Percentiles rank a stretch among this genome's conserved stretches.
Evolutionary conservation across 768 basidiomycete species (phyloP).

Genomic region (Calocybe cyanea): DNA sequence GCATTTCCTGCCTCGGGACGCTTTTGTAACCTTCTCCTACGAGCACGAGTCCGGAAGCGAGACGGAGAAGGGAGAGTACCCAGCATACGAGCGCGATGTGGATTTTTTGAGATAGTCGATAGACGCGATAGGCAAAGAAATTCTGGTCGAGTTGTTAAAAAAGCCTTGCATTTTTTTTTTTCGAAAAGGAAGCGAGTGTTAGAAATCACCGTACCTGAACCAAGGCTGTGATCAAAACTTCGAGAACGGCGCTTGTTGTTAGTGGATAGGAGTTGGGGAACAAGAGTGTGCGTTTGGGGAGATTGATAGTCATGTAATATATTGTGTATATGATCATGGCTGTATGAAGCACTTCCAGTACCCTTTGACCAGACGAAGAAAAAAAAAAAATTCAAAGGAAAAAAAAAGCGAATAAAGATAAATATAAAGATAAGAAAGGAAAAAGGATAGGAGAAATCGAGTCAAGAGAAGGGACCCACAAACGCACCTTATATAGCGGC

Average conservation of each 20-base stretch:
- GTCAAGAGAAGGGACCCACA: too few relatives aligned
- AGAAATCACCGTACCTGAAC: conserved; percentile 14
- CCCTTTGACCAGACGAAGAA: conserved; percentile 1
- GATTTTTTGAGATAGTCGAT: conserved; percentile 15
- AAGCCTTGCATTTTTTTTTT: not conserved
- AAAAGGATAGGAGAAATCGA: too few relatives aligned
- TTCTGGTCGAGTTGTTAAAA: conserved; percentile 6
- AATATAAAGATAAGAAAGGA: not conserved
- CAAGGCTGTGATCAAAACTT: conserved; percentile 17
- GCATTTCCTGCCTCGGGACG: conserved; percentile 17
- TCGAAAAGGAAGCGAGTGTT: too few relatives aligned
- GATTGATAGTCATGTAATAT: conserved; percentile 16
- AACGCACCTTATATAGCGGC: too few relatives aligned
- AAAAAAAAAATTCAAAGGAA: not conserved
- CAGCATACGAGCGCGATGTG: conserved; percentile 15
- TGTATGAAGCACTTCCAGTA: conserved; percentile 18
- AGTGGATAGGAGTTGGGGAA: conserved; percentile 19
- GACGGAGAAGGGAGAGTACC: conserved; percentile 17
- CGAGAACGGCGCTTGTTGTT: conserved; percentile 14
- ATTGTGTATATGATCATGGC: conserved; percentile 14
- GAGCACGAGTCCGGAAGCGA: conserved; percentile 16
- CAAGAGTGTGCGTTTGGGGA: not conserved
- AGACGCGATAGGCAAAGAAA: conserved; percentile 24
- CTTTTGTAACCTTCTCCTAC: conserved; percentile 18
- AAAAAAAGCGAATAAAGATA: not conserved